These are phyloP conservation scores for Silene noctiflora DNA, from an alignment of 179 eudicot species.

Conservation along the genomic window DNA sequence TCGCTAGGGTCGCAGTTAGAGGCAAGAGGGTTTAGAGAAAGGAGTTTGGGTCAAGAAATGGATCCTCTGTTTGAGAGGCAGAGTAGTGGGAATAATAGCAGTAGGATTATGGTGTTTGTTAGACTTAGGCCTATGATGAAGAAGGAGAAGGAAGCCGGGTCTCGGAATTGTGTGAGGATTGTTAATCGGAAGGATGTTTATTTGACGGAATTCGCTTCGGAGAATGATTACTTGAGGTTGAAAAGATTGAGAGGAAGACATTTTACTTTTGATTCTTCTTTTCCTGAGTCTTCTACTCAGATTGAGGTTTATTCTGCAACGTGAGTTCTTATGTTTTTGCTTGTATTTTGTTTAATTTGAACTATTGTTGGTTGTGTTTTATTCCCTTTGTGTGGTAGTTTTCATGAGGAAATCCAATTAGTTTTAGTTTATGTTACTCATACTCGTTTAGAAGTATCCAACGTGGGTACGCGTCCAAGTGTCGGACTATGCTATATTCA, in stretches of 20 bases:
- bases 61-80: conserved; percentile 32
- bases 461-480: too few species aligned
- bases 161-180: conserved; percentile 57
- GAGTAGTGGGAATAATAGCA: conserved; percentile 16
- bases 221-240: conserved; percentile 73
- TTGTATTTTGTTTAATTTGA: not conserved
- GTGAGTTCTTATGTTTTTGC: conserved; percentile 41
- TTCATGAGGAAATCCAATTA: not conserved
- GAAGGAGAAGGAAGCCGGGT: conserved; percentile 65
- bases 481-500: too few species aligned
- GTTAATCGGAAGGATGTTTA: conserved; percentile 70
- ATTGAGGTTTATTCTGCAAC: conserved; percentile 73
- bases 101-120: conserved; percentile 73
- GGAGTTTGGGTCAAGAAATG: conserved; percentile 37
- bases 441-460: too few species aligned
- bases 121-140: conserved; percentile 80
- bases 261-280: conserved; percentile 79
- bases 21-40: conserved; percentile 21
- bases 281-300: conserved; percentile 65
- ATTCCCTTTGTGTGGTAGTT: not conserved
- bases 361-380: not conserved
- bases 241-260: conserved; percentile 84
- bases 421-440: not conserved
- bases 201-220: conserved; percentile 64
- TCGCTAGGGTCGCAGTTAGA: conserved; percentile 52